These are phyloP conservation scores for Chaetoscypha palmicola DNA, from an alignment of 2,329 filamentous ascomycete genomes.

Conservation along the genomic window DNA sequence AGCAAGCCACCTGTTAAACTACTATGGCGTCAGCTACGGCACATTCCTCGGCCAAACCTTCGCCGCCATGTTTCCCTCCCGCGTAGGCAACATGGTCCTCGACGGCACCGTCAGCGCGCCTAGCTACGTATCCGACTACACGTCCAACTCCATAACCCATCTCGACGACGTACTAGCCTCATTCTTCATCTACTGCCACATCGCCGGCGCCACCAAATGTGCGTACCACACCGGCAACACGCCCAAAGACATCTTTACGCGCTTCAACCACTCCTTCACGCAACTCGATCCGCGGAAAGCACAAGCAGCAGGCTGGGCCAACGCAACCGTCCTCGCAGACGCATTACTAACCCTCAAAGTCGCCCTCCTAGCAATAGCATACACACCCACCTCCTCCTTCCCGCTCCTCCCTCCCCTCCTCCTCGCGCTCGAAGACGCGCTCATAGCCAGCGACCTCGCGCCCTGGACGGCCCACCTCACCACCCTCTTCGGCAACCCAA, in stretches of 20 bases:
- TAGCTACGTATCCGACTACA: no score
- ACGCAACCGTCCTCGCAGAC: background rate
- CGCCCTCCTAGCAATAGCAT: background rate
- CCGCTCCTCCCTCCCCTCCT: background rate
- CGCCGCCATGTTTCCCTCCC: conserved; percentile 35
- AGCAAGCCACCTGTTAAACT: conserved; percentile 21
- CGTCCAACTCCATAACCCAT: no score
- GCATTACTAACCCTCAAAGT: background rate
- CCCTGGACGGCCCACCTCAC: background rate
- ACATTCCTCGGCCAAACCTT: conserved; percentile 37
- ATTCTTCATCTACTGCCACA: conserved; percentile 23
- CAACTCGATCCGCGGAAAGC: background rate
- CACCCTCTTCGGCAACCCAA: background rate
- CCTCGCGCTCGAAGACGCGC: background rate
- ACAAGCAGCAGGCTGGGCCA: background rate
- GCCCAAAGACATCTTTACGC: background rate
- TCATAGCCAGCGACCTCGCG: background rate
- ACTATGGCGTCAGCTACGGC: conserved; percentile 44
- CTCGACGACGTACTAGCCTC: conserved; percentile 19
- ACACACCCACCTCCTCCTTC: background rate
- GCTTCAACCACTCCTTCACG: background rate
- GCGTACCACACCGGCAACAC: conserved; percentile 12
- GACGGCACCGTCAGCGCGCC: conserved; percentile 18
- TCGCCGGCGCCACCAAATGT: conserved; percentile 28
- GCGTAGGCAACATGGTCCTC: conserved; percentile 35